These are phyloP conservation scores for Lecanicillium sp. DNA, from an alignment of 2,329 filamentous ascomycete genomes.

Conservation along the genomic window DNA sequence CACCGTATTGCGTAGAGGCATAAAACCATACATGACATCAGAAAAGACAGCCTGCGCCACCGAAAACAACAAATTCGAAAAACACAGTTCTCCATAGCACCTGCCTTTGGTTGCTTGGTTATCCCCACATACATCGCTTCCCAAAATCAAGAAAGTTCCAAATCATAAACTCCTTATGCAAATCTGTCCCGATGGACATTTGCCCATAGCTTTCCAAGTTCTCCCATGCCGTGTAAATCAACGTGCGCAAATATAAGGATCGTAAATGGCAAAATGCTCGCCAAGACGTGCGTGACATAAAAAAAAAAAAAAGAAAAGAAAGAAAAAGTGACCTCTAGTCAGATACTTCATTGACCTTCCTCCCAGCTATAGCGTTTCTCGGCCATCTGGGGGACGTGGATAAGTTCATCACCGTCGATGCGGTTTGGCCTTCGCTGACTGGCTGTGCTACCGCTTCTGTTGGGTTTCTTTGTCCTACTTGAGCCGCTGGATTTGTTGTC, in stretches of 20 bases:
- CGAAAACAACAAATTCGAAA: too few species aligned
- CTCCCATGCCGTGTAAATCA: conserved; percentile 1
- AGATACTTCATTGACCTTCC: conserved; percentile 19
- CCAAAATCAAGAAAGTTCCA: too few species aligned
- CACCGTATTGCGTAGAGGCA: too few species aligned
- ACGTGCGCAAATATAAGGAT: conserved; percentile 4
- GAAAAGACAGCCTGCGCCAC: too few species aligned
- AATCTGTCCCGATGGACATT: too few species aligned
- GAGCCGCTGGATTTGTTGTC: conserved; percentile 1
- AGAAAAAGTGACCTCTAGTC: background rate
- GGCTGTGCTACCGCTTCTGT: conserved; percentile 14
- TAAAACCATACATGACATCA: too few species aligned
- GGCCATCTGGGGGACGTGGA: conserved; percentile 44
- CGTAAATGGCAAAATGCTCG: background rate
- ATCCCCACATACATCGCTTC: too few species aligned
- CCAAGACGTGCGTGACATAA: conserved; percentile 4
- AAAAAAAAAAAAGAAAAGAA: conserved; percentile 5
- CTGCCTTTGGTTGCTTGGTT: too few species aligned
- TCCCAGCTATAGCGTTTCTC: conserved; percentile 45
- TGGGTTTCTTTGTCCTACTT: conserved; percentile 5
- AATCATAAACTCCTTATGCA: too few species aligned
- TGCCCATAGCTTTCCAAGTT: too few species aligned
- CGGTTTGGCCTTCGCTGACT: conserved; percentile 22
- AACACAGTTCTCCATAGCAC: too few species aligned
- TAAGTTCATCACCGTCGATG: conserved; percentile 36